phyloP scores from a whole-genome alignment of 257 asterid species.

The Eucommia ulmoides region DNA sequence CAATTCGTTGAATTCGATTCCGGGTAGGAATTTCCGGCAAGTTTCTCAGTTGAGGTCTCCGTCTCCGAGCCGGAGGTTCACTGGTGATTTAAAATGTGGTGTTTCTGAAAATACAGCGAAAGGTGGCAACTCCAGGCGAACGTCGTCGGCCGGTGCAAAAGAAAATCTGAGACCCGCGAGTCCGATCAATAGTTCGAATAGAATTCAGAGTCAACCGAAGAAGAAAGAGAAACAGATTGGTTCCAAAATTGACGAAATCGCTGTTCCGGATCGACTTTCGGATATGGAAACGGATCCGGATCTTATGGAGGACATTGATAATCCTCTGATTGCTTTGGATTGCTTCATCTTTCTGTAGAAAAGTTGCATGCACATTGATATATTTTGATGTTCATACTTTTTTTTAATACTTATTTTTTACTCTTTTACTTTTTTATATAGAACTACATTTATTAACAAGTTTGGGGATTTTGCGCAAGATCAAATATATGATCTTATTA shows the following conservation, averaged over 20 bases:
- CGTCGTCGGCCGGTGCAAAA: slow-evolving; percentile 21
- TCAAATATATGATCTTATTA: no score
- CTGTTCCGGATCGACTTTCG: slow-evolving; percentile 12
- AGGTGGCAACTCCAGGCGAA: no score
- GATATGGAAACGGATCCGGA: slow-evolving; percentile 26
- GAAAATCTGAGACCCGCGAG: slow-evolving; percentile 28
- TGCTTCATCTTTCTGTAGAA: slow-evolving; percentile 63
- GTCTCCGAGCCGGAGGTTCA: slow-evolving; percentile 54
- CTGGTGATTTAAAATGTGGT: slow-evolving; percentile 13
- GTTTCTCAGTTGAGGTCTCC: slow-evolving; percentile 55
- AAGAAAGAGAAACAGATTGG: slow-evolving; percentile 18
- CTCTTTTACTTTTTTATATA: no score
- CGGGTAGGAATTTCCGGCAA: slow-evolving; percentile 19
- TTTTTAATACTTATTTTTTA: no score
- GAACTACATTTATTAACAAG: no score
- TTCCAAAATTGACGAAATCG: slow-evolving; percentile 23
- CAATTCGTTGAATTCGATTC: slow-evolving; percentile 10
- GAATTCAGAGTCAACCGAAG: slow-evolving; percentile 3
- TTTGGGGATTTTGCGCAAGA: no score
- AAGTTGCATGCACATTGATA: no score
- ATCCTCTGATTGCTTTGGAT: slow-evolving; percentile 74
- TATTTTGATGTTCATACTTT: no score
- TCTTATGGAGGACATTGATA: slow-evolving; percentile 50
- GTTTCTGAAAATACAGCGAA: slow-evolving; percentile 13
- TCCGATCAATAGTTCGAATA: slow-evolving; percentile 13